phyloP scores from a whole-genome alignment of 306 rosid genomes.

The cucumber (Cucumis sativus) region DNA sequence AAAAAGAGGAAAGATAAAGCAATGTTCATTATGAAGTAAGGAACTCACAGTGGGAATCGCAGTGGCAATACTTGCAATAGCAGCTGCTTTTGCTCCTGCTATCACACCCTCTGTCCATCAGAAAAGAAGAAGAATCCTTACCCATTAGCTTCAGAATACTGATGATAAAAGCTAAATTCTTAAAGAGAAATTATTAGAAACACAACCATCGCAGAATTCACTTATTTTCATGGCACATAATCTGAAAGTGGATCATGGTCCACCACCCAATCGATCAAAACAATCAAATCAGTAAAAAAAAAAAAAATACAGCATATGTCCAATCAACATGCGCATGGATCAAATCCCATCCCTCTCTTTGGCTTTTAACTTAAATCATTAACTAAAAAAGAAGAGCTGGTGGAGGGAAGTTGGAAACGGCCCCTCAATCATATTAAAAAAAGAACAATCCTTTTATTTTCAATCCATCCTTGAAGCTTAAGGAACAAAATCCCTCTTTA shows the following conservation, averaged over 20 bases:
- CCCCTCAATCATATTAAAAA: not conserved
- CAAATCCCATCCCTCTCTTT: conserved; percentile 4
- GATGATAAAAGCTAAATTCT: not conserved
- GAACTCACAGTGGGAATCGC: conserved; percentile 82
- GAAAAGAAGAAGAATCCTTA: not conserved
- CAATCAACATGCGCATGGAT: conserved; percentile 10
- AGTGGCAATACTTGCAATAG: conserved; percentile 68
- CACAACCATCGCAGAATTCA: not conserved
- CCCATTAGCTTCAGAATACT: not conserved
- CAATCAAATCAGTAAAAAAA: not conserved
- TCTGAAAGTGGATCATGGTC: conserved; percentile 6
- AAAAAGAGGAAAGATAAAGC: not conserved
- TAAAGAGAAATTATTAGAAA: not conserved
- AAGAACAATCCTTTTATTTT: not conserved
- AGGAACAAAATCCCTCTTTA: not conserved
- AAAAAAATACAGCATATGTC: not conserved
- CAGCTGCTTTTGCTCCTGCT: conserved; percentile 94
- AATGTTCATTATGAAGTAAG: conserved; percentile 6
- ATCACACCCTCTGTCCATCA: conserved; percentile 65
- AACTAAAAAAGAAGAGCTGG: not conserved
- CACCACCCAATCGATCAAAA: conserved; percentile 3
- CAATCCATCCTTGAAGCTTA: not conserved
- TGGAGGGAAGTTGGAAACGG: not conserved
- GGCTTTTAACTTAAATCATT: not conserved
- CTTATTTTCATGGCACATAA: conserved; percentile 2